Evolutionary conservation across 352 stramenopile species (phyloP).

Genomic region (Phytophthora cryptogea): DNA sequence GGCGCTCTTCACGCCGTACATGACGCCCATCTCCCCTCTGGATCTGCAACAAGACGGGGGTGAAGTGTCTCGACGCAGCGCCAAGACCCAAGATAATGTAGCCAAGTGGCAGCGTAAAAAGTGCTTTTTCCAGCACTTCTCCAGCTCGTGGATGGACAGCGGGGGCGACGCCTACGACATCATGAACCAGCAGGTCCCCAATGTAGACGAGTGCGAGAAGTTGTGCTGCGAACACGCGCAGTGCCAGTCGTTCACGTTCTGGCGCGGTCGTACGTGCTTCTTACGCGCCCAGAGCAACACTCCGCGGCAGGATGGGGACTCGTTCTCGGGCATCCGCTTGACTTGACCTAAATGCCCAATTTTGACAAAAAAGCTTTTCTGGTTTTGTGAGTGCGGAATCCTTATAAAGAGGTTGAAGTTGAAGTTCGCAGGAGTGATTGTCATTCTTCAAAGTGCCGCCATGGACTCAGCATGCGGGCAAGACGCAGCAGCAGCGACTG

Average conservation of each 20-base stretch:
- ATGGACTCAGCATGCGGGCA: conserved; percentile 15
- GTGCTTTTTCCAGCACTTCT: conserved; percentile 75
- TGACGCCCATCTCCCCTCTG: conserved; percentile 54
- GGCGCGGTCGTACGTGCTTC: conserved; percentile 71
- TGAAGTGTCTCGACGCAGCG: conserved; percentile 13
- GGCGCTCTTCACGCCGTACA: conserved; percentile 51
- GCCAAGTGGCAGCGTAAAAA: conserved; percentile 29
- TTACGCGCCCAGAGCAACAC: conserved; percentile 48
- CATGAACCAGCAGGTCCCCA: conserved; percentile 55
- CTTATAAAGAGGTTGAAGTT: conserved; percentile 46
- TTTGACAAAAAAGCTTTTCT: conserved; percentile 6
- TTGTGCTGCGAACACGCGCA: conserved; percentile 64
- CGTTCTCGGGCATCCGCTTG: conserved; percentile 62
- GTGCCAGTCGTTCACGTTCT: conserved; percentile 76
- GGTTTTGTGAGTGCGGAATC: conserved; percentile 26
- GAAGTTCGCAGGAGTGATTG: conserved; percentile 28
- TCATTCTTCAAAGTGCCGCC: conserved; percentile 28
- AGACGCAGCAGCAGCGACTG: conserved; percentile 3
- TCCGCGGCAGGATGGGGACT: conserved; percentile 50
- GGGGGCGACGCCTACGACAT: conserved; percentile 65
- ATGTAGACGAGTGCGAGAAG: conserved; percentile 65
- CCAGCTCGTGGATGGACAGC: conserved; percentile 72
- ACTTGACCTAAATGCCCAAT: conserved; percentile 33
- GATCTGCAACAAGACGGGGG: conserved; percentile 27
- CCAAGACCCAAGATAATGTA: conserved; percentile 5